A percentile compares a stretch with the other conserved stretches of the same genome.
Conservation (phyloP, 805 yeast genomes). For the Metschnikowia bowlesiae region DNA sequence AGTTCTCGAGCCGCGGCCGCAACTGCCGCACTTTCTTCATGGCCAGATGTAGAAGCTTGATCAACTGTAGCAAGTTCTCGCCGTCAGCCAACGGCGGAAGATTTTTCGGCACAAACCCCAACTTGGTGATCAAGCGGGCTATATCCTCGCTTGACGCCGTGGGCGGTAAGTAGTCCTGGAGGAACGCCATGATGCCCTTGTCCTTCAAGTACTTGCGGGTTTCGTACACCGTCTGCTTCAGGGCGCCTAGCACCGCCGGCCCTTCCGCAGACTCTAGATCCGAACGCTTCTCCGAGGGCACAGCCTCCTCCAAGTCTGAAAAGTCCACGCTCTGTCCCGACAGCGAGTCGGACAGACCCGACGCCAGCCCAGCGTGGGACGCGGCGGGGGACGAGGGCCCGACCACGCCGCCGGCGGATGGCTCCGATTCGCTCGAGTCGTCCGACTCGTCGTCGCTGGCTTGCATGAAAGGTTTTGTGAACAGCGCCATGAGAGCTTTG, state of each 20-base stretch:
- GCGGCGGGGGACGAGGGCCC: too few species aligned
- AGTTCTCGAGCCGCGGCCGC: conserved; percentile 50
- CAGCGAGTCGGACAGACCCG: conserved; percentile 3
- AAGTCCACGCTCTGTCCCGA: conserved; percentile 6
- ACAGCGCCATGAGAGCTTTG: conserved; percentile 7
- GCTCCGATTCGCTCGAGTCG: neutral
- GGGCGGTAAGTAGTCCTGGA: conserved; percentile 58
- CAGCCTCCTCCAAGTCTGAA: conserved; percentile 12
- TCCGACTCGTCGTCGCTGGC: conserved; percentile 9
- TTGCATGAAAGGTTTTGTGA: conserved; percentile 16
- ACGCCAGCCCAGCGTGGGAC: neutral
- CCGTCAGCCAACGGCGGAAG: conserved; percentile 33
- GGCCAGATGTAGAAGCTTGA: conserved; percentile 56
- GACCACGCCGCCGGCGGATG: too few species aligned
- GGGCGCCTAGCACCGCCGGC: neutral
- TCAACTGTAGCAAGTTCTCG: conserved; percentile 41
- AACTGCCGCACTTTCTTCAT: conserved; percentile 57
- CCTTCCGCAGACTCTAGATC: neutral
- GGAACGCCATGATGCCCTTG: conserved; percentile 56
- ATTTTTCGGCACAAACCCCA: conserved; percentile 54
- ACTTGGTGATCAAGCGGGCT: conserved; percentile 48
- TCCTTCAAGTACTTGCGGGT: conserved; percentile 48
- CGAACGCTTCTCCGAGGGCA: neutral
- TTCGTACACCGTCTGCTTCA: conserved; percentile 12
- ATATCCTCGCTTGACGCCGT: conserved; percentile 57